Evolutionary conservation across 2,329 filamentous ascomycete genomes (phyloP).

Genomic region (Didymella lethalis): DNA sequence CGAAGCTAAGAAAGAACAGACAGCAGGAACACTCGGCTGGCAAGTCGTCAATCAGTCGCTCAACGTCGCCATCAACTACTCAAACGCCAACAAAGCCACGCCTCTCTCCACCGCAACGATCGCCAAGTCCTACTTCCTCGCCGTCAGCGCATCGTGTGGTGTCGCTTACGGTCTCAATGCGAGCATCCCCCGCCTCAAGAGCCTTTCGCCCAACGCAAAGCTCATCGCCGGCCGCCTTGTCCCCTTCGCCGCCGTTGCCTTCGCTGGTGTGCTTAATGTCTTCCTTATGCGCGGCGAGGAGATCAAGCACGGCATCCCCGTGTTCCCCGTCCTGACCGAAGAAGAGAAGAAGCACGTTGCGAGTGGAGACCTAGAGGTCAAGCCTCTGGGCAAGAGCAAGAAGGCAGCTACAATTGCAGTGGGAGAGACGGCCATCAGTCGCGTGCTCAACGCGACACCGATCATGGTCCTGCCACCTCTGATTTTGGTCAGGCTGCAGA

Average conservation of each 20-base stretch:
- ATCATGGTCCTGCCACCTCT: slow-evolving; percentile 97
- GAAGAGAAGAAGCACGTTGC: slow-evolving; percentile 71
- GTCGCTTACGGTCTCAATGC: slow-evolving; percentile 93
- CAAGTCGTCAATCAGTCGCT: slow-evolving; percentile 97
- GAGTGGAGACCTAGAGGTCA: slow-evolving; percentile 65
- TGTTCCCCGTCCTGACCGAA: slow-evolving; percentile 81
- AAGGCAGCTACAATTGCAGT: slow-evolving; percentile 90
- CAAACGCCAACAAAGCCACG: slow-evolving; percentile 97
- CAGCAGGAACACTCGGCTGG: slow-evolving; percentile 87
- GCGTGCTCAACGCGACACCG: slow-evolving; percentile 91
- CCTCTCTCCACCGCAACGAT: slow-evolving; percentile 83
- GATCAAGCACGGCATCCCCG: slow-evolving; percentile 89
- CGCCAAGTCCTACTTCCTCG: slow-evolving; percentile 87
- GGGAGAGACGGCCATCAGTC: slow-evolving; percentile 87
- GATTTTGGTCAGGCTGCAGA: slow-evolving; percentile 83
- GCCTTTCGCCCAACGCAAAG: slow-evolving; percentile 76
- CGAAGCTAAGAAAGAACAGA: slow-evolving; percentile 59
- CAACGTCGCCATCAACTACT: slow-evolving; percentile 96
- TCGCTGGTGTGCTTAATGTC: slow-evolving; percentile 90
- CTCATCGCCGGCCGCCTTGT: slow-evolving; percentile 85
- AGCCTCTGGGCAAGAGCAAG: slow-evolving; percentile 83
- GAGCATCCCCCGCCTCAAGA: slow-evolving; percentile 82
- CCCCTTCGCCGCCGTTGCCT: slow-evolving; percentile 93
- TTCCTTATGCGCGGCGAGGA: slow-evolving; percentile 98
- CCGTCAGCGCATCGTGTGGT: slow-evolving; percentile 90